Base-by-base conservation (phyloP, 1,284 basidiomycete species). In the Wolfiporia cocos region DNA sequence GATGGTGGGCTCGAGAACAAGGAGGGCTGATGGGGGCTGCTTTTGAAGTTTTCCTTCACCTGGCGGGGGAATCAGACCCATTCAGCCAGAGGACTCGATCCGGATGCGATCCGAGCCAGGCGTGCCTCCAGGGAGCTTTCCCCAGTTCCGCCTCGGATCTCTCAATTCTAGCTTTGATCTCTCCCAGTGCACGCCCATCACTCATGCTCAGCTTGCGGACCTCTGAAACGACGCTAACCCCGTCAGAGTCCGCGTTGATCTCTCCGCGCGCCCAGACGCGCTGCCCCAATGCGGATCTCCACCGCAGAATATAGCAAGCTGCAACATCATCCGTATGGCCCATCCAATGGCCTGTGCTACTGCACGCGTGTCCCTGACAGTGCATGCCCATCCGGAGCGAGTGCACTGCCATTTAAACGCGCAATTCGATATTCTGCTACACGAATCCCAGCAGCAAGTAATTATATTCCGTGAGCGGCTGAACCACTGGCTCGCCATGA, bases 1-100 rank as follows among this genome's bases (percentile, higher is more conserved):
- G 49, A 43, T 47, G 49, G 40, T 49, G 49, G 42, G 53, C 48
- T 45, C 39, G 42, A 39, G 44, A 52, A 47, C 43, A 43, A 50
- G 47, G 44, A 37, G 37, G 49, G 43, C 42, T 21, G 42, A 34
- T 42, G 39, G 42, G 18, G 35, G 15, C 40, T 19, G 33, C 45
- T 47, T 47, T 37, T 47, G 45, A 47, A 41, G 39, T 34, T 38
- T 42, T 44, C 41, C 37, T 40, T 42, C 44, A 46, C 36, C 40
- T 33, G 11, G 12, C 40, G 41, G 32, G 31, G 31, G 36, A 39
- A 46, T 31, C 30, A 31, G 17, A n/a, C n/a, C n/a, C n/a, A n/a
- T n/a, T n/a, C n/a, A n/a, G n/a, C n/a, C n/a, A n/a, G n/a, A 14
- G 26, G 7, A 14, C 26, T 39, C 37, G 41, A 43, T 47, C 45